Conservation (phyloP, 2,329 filamentous ascomycete genomes). For the Monosporascus sp. region DNA sequence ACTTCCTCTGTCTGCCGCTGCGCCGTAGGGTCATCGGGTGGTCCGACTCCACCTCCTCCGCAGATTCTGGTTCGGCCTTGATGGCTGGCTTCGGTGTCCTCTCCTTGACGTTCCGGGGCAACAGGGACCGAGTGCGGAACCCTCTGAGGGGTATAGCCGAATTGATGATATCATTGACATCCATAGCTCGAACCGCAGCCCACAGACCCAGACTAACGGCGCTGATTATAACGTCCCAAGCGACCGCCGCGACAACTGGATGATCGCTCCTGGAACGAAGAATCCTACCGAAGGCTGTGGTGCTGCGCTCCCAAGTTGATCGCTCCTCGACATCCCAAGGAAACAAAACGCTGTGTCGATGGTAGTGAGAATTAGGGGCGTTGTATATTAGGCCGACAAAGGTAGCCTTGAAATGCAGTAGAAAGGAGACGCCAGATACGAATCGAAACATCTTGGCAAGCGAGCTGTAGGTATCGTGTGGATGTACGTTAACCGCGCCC, state of each 20-base stretch:
- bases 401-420: constrained; percentile 42
- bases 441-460: constrained; percentile 43
- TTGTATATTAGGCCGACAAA: constrained; percentile 40
- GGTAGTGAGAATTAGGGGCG: constrained; percentile 40
- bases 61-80: constrained; percentile 3
- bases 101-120: constrained; percentile 1
- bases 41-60: constrained; percentile 2
- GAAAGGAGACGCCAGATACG: constrained; percentile 37
- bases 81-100: constrained; percentile 5
- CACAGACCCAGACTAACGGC: constrained; percentile 49
- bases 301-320: constrained; percentile 39
- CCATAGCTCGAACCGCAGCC: constrained; percentile 49
- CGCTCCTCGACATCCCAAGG: constrained; percentile 41
- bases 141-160: constrained; percentile 29
- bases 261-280: constrained; percentile 49
- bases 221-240: constrained; percentile 54
- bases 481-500: constrained; percentile 39
- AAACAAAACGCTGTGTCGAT: constrained; percentile 42
- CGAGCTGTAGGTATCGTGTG: constrained; percentile 33
- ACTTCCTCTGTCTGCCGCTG: constrained; percentile 10
- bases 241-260: constrained; percentile 51
- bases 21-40: constrained; percentile 17
- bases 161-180: constrained; percentile 44
- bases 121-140: background rate
- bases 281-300: constrained; percentile 39